phyloP scores from a whole-genome alignment of 1,284 basidiomycete genomes.

The Rhodotorula sp. region DNA sequence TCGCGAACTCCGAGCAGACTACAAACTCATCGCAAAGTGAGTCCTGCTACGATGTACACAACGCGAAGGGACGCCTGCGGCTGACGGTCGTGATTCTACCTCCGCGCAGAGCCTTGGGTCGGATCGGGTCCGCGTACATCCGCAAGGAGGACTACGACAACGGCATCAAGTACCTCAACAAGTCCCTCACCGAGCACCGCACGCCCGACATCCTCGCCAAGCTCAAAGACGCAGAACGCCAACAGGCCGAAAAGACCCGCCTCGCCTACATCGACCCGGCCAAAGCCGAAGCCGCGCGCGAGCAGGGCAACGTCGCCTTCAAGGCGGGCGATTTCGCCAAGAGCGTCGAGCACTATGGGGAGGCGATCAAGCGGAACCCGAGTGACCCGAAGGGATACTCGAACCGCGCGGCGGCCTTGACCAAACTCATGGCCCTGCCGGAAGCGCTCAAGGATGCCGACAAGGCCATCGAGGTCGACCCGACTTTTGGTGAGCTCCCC shows the following conservation, averaged over 20 bases:
- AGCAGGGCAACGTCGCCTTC: conserved; percentile 90
- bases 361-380: conserved; percentile 95
- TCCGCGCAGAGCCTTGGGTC: conserved; percentile 70
- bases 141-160: conserved; percentile 74
- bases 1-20: conserved; percentile 61
- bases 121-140: conserved; percentile 80
- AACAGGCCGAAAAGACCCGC: conserved; percentile 72
- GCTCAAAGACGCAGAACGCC: conserved; percentile 79
- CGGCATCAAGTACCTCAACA: conserved; percentile 86
- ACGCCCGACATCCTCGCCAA: conserved; percentile 91
- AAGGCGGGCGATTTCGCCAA: conserved; percentile 85
- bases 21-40: conserved; percentile 60
- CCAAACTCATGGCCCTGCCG: conserved; percentile 87
- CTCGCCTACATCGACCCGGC: conserved; percentile 87
- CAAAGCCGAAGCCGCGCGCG: conserved; percentile 77
- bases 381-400: conserved; percentile 89
- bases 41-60: neutral
- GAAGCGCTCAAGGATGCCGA: conserved; percentile 97
- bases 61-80: neutral
- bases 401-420: conserved; percentile 95
- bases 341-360: conserved; percentile 91
- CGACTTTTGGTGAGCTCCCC: conserved; percentile 65
- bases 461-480: conserved; percentile 88
- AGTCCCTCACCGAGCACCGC: conserved; percentile 87
- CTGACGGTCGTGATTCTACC: neutral